phyloP scores from a whole-genome alignment of 352 stramenopile species.

The Globisporangium radiosum region DNA sequence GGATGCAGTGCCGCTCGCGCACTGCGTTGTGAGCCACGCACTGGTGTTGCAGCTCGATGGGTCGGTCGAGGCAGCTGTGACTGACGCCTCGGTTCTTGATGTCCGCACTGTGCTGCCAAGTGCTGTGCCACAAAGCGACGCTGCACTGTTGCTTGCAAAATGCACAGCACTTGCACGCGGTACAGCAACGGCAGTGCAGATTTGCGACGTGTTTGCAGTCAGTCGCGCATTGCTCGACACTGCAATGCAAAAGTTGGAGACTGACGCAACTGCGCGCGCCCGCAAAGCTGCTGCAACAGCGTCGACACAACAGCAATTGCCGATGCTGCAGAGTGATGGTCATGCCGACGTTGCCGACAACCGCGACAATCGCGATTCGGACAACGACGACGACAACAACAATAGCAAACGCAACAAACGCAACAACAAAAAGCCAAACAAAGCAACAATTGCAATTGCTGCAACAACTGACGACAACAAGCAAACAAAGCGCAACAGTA shows the following conservation, averaged over 20 bases:
- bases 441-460: too few relatives aligned
- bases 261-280: slow-evolving; percentile 39
- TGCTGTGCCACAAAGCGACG: slow-evolving; percentile 35
- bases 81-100: slow-evolving; percentile 64
- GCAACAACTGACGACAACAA: too few relatives aligned
- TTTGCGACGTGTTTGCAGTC: slow-evolving; percentile 54
- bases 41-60: slow-evolving; percentile 66
- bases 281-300: slow-evolving; percentile 22
- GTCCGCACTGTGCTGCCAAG: slow-evolving; percentile 53
- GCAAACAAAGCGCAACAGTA: slow-evolving; percentile 35
- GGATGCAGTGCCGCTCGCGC: slow-evolving; percentile 55
- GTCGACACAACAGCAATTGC: slow-evolving; percentile 22
- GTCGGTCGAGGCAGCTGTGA: slow-evolving; percentile 59
- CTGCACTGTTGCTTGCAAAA: slow-evolving; percentile 44
- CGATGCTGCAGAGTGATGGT: slow-evolving; percentile 1
- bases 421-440: too few relatives aligned
- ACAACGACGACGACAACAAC: slow-evolving; percentile 30
- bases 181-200: slow-evolving; percentile 31
- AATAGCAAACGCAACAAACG: slow-evolving; percentile 21
- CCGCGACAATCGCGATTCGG: slow-evolving; percentile 24
- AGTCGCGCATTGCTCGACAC: slow-evolving; percentile 48
- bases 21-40: slow-evolving; percentile 54
- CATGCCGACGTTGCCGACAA: slow-evolving; percentile 7
- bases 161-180: slow-evolving; percentile 25
- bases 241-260: slow-evolving; percentile 39